Evolutionary conservation across 179 eudicot genomes (phyloP).

Genomic region (Beta macrorhiza): DNA sequence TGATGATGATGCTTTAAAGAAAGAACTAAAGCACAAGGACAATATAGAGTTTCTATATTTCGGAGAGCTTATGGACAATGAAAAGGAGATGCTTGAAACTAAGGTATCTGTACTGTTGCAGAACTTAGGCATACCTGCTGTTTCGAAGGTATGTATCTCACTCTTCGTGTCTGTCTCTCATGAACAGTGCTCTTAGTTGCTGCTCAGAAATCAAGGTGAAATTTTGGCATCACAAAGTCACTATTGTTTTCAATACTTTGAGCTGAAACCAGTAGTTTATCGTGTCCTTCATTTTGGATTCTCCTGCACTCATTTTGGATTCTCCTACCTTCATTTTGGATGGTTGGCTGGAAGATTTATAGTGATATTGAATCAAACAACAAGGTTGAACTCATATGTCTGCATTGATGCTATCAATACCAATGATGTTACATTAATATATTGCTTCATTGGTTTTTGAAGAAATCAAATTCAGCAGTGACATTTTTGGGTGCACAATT

Average conservation of each 20-base stretch:
- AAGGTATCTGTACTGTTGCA: slow-evolving; percentile 57
- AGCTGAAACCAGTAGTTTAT: neutral
- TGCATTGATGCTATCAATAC: neutral
- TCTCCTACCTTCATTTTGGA: neutral
- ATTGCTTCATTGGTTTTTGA: slow-evolving; percentile 1
- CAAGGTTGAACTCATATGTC: neutral
- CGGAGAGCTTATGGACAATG: slow-evolving; percentile 55
- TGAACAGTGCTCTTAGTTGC: neutral
- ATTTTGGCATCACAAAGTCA: neutral
- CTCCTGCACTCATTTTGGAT: neutral
- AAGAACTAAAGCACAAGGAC: slow-evolving; percentile 62
- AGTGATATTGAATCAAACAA: neutral
- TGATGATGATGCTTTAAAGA: slow-evolving; percentile 70
- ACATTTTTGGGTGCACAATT: slow-evolving; percentile 22
- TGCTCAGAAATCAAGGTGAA: slow-evolving; percentile 5
- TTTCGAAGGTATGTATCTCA: slow-evolving; percentile 67
- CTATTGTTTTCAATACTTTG: slow-evolving; percentile 1
- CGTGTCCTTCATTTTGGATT: neutral
- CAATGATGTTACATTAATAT: neutral
- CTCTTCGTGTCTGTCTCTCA: slow-evolving; percentile 12
- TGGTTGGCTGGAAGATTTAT: neutral
- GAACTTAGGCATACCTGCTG: slow-evolving; percentile 68
- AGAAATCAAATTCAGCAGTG: slow-evolving; percentile 14
- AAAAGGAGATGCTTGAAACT: slow-evolving; percentile 50
- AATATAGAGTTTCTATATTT: slow-evolving; percentile 70